phyloP scores from a whole-genome alignment of 192 early-diverging fungal genomes.

The Entomortierella chlamydospora region DNA sequence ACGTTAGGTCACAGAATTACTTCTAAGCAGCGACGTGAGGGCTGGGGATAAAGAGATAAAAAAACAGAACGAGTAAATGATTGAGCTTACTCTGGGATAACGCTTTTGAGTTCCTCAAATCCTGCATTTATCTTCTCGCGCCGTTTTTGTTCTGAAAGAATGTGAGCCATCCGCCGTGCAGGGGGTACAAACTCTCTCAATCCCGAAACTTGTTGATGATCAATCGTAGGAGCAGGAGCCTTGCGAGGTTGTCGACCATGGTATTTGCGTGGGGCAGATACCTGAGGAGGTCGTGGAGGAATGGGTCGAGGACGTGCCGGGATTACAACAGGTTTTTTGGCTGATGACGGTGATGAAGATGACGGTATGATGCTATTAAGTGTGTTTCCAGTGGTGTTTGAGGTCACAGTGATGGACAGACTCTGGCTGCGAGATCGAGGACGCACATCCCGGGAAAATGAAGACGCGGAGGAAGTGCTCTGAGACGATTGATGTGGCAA shows the following conservation, averaged over 20 bases:
- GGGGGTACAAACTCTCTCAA: slow-evolving; percentile 16
- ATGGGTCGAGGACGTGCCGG: slow-evolving; percentile 7
- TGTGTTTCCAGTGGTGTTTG: not conserved
- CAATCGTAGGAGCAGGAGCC: not conserved
- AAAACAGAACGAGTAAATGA: not conserved
- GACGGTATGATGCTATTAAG: too few relatives aligned
- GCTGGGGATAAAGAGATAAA: not conserved
- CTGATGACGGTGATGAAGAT: not conserved
- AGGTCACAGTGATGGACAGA: not conserved
- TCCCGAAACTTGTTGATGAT: slow-evolving; percentile 20
- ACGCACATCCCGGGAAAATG: slow-evolving; percentile 6
- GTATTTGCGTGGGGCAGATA: slow-evolving; percentile 11
- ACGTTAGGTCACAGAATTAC: too few relatives aligned
- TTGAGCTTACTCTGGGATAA: slow-evolving; percentile 47
- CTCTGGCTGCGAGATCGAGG: slow-evolving; percentile 20
- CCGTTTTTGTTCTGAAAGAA: slow-evolving; percentile 54
- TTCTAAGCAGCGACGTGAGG: not conserved
- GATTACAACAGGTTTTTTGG: not conserved
- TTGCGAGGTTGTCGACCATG: slow-evolving; percentile 31
- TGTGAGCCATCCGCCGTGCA: slow-evolving; percentile 53
- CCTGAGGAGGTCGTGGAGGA: slow-evolving; percentile 18
- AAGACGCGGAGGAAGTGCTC: not conserved
- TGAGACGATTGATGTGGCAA: not conserved
- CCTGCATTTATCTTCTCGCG: slow-evolving; percentile 57
- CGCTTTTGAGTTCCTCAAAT: slow-evolving; percentile 55